phyloP scores from a whole-genome alignment of 129 eudicot species.

The Centella asiatica region DNA sequence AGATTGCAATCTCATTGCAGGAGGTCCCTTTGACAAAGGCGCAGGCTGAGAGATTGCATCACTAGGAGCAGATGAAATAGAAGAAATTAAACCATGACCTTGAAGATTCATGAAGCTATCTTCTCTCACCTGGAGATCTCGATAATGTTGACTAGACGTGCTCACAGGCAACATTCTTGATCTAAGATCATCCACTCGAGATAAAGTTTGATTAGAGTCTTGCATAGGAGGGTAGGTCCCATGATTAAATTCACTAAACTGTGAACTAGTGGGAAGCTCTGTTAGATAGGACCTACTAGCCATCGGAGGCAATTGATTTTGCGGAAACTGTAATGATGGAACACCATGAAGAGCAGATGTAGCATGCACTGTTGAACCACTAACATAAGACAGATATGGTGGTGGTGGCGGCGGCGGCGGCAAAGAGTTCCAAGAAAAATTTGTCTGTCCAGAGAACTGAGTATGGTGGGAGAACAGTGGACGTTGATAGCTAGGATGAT shows the following conservation, averaged over 20 bases:
- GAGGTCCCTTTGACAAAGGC: conserved; percentile 25
- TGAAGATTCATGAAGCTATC: conserved; percentile 19
- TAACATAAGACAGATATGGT: conserved; percentile 9
- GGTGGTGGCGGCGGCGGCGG: conserved; percentile 44
- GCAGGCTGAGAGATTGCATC: conserved; percentile 18
- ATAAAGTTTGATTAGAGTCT: conserved; percentile 16
- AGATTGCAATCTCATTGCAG: conserved; percentile 20
- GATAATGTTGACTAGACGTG: conserved; percentile 27
- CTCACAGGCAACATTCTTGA: conserved; percentile 27
- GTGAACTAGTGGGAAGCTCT: conserved; percentile 28
- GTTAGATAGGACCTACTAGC: conserved; percentile 34
- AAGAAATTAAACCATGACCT: conserved; percentile 20
- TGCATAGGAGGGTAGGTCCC: conserved; percentile 21
- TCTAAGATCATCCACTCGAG: conserved; percentile 13
- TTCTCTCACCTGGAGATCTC: conserved; percentile 30
- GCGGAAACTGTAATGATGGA: conserved; percentile 37
- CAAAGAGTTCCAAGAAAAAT: conserved; percentile 40
- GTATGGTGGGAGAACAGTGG: conserved; percentile 32
- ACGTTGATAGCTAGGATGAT: conserved; percentile 27
- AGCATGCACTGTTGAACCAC: neutral
- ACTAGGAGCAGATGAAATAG: conserved; percentile 20
- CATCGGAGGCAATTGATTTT: conserved; percentile 33
- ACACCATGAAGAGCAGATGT: conserved; percentile 17
- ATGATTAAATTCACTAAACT: conserved; percentile 28
- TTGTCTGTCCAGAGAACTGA: conserved; percentile 29